Conservation (phyloP, 768 basidiomycete genomes). For the Mycena amicta region DNA sequence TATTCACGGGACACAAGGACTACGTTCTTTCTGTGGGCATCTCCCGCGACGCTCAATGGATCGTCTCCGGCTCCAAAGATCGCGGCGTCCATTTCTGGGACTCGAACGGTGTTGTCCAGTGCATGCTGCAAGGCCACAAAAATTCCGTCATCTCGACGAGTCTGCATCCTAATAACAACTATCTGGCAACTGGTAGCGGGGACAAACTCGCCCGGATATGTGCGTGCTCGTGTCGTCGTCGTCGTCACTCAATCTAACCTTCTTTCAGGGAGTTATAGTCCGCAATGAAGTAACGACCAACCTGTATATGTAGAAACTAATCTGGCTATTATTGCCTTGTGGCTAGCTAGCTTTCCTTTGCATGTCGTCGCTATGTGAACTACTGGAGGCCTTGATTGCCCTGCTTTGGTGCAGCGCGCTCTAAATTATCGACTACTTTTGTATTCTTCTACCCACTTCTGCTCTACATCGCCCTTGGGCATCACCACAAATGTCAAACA, state of each 20-base stretch:
- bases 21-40: conserved; percentile 35
- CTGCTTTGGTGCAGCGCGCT: too few species aligned
- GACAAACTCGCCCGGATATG: conserved; percentile 21
- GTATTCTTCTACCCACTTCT: conserved; percentile 86
- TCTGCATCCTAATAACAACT: conserved; percentile 9
- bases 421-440: conserved; percentile 64
- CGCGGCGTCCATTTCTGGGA: conserved; percentile 77
- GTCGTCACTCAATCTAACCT: neutral
- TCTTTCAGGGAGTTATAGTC: neutral
- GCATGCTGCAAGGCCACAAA: conserved; percentile 59
- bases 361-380: neutral
- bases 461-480: conserved; percentile 75
- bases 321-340: neutral
- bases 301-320: neutral
- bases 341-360: neutral
- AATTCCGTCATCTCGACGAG: conserved; percentile 22
- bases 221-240: neutral
- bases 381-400: too few species aligned
- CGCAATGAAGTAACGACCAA: neutral
- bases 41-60: conserved; percentile 72
- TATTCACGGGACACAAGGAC: conserved; percentile 26
- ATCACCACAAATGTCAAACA: conserved; percentile 80
- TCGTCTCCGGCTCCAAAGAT: conserved; percentile 74
- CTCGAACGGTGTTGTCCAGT: conserved; percentile 57
- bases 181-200: conserved; percentile 19